Evolutionary conservation across 495 filamentous ascomycete species (phyloP).

Genomic region (Platismatia glauca): DNA sequence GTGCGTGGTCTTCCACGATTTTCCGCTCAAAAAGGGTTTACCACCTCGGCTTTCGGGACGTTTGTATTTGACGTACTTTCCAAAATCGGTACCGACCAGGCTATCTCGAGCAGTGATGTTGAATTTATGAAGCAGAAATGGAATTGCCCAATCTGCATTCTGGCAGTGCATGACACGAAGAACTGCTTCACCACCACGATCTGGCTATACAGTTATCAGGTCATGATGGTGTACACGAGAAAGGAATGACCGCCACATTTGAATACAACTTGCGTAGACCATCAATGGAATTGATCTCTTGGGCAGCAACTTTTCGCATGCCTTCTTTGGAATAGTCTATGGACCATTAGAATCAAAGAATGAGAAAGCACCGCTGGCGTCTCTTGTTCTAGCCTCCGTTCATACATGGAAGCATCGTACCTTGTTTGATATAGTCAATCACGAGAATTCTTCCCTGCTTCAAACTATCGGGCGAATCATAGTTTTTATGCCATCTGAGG

Average conservation of each 20-base stretch:
- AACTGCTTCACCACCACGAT: conserved; percentile 29
- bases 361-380: too few species aligned
- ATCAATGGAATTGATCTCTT: conserved; percentile 38
- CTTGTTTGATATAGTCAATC: conserved; percentile 33
- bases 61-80: conserved; percentile 39
- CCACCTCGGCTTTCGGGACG: conserved; percentile 38
- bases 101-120: conserved; percentile 40
- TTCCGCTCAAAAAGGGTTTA: conserved; percentile 42
- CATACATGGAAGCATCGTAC: conserved; percentile 15
- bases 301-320: conserved; percentile 37
- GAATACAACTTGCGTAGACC: conserved; percentile 36
- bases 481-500: conserved; percentile 35
- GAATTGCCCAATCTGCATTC: conserved; percentile 44
- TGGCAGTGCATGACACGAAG: conserved; percentile 48
- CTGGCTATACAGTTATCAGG: conserved; percentile 17
- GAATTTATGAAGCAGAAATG: conserved; percentile 44
- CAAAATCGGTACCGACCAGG: conserved; percentile 41
- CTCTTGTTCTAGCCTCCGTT: background rate
- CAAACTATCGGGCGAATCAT: conserved; percentile 26
- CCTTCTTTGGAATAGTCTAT: conserved; percentile 23
- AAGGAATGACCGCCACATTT: conserved; percentile 15
- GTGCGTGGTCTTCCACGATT: conserved; percentile 39
- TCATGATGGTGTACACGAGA: background rate
- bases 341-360: conserved; percentile 2
- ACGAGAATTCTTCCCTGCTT: conserved; percentile 31